Percentiles rank a stretch among this genome's conserved stretches.
These are phyloP conservation scores for Xylaria arbuscula DNA, from an alignment of 2,329 filamentous ascomycete species.

Conservation along the genomic window DNA sequence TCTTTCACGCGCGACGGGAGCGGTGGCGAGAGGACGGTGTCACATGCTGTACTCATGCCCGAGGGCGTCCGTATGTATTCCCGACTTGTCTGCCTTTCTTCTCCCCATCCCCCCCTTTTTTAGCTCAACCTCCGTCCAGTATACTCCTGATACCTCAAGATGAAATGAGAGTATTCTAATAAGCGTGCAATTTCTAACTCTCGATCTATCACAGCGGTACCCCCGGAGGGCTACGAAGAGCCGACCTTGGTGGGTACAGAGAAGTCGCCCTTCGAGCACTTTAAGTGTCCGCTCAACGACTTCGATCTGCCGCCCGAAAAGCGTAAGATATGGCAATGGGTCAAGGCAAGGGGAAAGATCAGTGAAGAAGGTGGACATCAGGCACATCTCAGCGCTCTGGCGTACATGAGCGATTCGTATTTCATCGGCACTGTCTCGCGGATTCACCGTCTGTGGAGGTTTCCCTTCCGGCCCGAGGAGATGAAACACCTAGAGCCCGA, in stretches of 20 bases:
- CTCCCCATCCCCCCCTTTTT: background rate
- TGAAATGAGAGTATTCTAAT: background rate
- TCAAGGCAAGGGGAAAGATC: conserved; percentile 79
- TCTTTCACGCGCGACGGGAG: conserved; percentile 80
- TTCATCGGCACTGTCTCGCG: conserved; percentile 91
- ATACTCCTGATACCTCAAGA: background rate
- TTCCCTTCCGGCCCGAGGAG: conserved; percentile 66
- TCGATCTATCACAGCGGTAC: conserved; percentile 40
- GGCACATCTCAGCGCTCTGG: conserved; percentile 86
- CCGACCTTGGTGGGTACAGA: conserved; percentile 57
- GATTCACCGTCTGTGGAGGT: conserved; percentile 83
- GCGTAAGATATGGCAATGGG: conserved; percentile 77
- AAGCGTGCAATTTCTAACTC: background rate
- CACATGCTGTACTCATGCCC: conserved; percentile 74
- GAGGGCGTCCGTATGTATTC: conserved; percentile 46
- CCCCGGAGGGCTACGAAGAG: conserved; percentile 57
- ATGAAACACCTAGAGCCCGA: conserved; percentile 63
- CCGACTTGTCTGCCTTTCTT: background rate
- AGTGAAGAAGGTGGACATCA: conserved; percentile 77
- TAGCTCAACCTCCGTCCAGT: background rate
- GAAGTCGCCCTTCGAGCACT: conserved; percentile 60
- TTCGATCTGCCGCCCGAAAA: conserved; percentile 64
- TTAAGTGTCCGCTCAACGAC: conserved; percentile 45
- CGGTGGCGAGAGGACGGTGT: conserved; percentile 63
- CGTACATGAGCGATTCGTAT: conserved; percentile 92